Base-by-base conservation (phyloP, 139 green algal genomes). In the Tetradesmus obliquus region DNA sequence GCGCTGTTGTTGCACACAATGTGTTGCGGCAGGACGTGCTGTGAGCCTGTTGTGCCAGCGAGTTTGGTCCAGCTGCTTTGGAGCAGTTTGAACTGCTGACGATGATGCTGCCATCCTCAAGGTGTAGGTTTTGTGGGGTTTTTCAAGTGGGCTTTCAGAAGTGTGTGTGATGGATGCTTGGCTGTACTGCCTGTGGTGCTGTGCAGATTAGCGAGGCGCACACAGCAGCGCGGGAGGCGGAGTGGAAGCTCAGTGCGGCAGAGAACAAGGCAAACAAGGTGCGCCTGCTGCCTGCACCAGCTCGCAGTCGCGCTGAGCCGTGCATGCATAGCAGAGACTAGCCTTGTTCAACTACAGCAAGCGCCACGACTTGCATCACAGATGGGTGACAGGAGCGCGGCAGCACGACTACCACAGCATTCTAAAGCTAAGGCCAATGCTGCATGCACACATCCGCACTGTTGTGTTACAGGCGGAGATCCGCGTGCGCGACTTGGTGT, bases 221-320 rank as follows among this genome's bases (percentile, higher is more conserved):
- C 9, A 80, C 13, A 24, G 81, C 62, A 22, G 89, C 89, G 32
- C 81, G 80, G 12, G 81, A 88, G 69, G 54, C 53, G 19, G 81
- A 89, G 69, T 22, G 60, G 20, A 76, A 82, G 45, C 53, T 88
- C 24, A 87, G 84, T 6, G 13, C 74, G 54, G 88, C 88, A 60
- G 88, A 91, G 54, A 79, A 51, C 57, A 91, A 79, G 55, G 81
- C 62, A 3, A 91, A 55, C 12, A 87, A 82, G 55, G 88, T 89
- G 55, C 22, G 83, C 19, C 62, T 80, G 84, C 32, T 32, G 13
- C 13, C n/a, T 45, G 24, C 15, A 55, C 55, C 84, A 3, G 8
- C 57, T 66, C 32, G 32, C 32, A 45, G 32, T 45, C 32, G 32
- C 32, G 57, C 9, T 66, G 57, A 66, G 57, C 57, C 7, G 8